phyloP scores from a whole-genome alignment of 1,284 basidiomycete genomes.

The Ganoderma sinense region DNA sequence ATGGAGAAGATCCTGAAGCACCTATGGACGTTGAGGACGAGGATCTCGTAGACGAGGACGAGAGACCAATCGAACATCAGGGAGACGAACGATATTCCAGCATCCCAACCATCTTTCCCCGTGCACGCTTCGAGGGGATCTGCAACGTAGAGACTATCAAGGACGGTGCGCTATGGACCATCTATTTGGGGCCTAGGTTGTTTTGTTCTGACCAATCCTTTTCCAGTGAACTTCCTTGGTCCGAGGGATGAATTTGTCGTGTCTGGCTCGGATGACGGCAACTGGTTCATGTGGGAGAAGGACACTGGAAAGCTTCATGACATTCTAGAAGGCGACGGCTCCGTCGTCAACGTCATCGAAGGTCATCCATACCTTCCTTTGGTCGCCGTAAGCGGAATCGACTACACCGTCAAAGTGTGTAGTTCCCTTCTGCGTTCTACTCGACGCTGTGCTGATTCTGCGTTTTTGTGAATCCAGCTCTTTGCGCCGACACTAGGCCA shows the following conservation, averaged over 20 bases:
- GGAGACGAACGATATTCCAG: conserved; percentile 40
- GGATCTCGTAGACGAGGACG: conserved; percentile 38
- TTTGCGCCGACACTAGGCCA: conserved; percentile 67
- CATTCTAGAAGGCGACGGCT: conserved; percentile 85
- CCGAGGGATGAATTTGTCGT: conserved; percentile 79
- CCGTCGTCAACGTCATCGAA: conserved; percentile 89
- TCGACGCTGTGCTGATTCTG: conserved; percentile 1
- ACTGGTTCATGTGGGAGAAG: conserved; percentile 89
- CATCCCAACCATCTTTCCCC: conserved; percentile 76
- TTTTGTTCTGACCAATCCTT: conserved; percentile 7
- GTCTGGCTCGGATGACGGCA: conserved; percentile 92
- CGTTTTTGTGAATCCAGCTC: conserved; percentile 50
- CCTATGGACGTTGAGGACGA: conserved; percentile 33
- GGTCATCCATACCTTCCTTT: conserved; percentile 85
- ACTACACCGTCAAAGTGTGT: conserved; percentile 84
- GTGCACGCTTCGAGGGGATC: conserved; percentile 72
- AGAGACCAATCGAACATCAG: conserved; percentile 33
- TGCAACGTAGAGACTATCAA: conserved; percentile 91
- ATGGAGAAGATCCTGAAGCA: conserved; percentile 20
- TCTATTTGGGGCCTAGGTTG: neutral
- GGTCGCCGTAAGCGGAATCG: conserved; percentile 89
- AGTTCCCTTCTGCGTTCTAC: neutral
- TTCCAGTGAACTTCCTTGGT: conserved; percentile 84
- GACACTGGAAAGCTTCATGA: conserved; percentile 68
- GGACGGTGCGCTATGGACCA: conserved; percentile 70